Evolutionary conservation across 768 basidiomycete species (phyloP).

Genomic region (Chlorophyllum brunneum): DNA sequence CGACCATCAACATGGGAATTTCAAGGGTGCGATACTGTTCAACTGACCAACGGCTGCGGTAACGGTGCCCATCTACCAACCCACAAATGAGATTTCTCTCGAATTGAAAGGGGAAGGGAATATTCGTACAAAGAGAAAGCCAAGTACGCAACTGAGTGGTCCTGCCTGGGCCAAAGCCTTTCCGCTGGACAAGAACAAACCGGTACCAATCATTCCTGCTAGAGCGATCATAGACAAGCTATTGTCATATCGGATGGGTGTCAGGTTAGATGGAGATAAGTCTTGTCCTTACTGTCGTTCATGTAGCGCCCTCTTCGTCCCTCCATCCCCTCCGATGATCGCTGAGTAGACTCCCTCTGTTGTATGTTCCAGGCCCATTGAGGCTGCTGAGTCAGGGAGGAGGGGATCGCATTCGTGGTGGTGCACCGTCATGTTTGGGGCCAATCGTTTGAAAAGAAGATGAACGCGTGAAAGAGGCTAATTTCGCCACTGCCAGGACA

Average conservation of each 20-base stretch:
- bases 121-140: slow-evolving; percentile 38
- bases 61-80: slow-evolving; percentile 28
- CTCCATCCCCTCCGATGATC: slow-evolving; percentile 15
- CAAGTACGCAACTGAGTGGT: slow-evolving; percentile 48
- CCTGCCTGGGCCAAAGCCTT: slow-evolving; percentile 46
- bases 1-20: neutral
- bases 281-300: slow-evolving; percentile 25
- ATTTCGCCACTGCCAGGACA: no score
- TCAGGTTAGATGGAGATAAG: neutral
- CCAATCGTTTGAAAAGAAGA: no score
- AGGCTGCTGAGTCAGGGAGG: neutral
- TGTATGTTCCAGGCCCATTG: neutral
- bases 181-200: slow-evolving; percentile 54
- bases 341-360: neutral
- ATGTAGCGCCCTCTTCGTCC: slow-evolving; percentile 22
- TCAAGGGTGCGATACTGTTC: neutral
- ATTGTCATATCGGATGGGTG: slow-evolving; percentile 9
- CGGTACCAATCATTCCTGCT: slow-evolving; percentile 45
- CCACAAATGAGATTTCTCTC: neutral
- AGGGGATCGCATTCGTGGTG: slow-evolving; percentile 7
- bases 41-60: slow-evolving; percentile 26
- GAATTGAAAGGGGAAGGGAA: neutral
- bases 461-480: no score
- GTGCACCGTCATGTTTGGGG: no score
- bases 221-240: slow-evolving; percentile 29